Evolutionary conservation across 768 basidiomycete species (phyloP), one percentile per base, ranked within the genome.

Genomic region (Mycena metata): DNA sequence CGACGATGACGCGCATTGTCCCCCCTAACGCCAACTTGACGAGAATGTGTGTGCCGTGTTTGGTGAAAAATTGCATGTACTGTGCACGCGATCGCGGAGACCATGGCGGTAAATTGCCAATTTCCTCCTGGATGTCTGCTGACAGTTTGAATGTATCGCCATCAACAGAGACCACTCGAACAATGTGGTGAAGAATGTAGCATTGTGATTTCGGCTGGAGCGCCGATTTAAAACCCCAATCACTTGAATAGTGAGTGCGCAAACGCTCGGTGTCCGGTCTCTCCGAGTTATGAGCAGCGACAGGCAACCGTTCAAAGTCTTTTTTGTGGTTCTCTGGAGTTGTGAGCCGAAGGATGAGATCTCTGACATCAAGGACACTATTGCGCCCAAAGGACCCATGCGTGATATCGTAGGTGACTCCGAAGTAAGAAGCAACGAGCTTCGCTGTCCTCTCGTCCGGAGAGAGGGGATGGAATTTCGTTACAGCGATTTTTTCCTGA

Each of bases 11-110:
- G 3, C 52, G 5, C 5, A 54, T 26, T 8, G 19, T 26, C 6
- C 52, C 52, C 3, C 52, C 52, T 17, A 54, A 54, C 17, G 35
- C 52, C 12, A 54, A 17, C 21, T 26, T 54, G 6, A 33, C 8
- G 5, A 54, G 5, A 7, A 54, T 26, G 52, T 54, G 52, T 9
- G 52, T 54, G n/a, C 52, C 52, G 52, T 54, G 19, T 7, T 35
- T 26, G n/a, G 52, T 10, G 19, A 54, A 54, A 17, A 54, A 54
- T 16, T 35, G 30, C 52, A 54, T 54, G 17, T 54, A 54, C 35
- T 54, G 30, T 13, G 33, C 24, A 10, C 9, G 11, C 9, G 52
- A 35, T 35, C 19, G 5, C 16, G 52, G 7, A 54, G 52, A 54
- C 17, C 19, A 54, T 36, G 15, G 6, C 52, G 52, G 52, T 35